These are phyloP conservation scores for Clitopilus passeckerianus DNA, from an alignment of 768 basidiomycete species.

Conservation along the genomic window DNA sequence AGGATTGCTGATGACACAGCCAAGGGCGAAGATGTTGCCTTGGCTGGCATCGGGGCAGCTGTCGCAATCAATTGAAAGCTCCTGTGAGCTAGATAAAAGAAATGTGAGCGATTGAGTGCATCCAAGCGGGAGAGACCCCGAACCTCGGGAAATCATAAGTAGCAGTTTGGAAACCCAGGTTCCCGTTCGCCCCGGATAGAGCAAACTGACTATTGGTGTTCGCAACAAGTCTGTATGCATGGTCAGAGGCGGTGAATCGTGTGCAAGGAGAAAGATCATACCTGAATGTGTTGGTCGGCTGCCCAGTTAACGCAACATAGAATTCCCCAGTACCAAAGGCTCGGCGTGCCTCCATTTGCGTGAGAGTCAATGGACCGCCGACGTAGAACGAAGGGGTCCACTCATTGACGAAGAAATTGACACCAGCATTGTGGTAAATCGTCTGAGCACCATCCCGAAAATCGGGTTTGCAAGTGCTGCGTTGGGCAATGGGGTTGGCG, in stretches of 20 bases:
- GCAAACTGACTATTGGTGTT: background rate
- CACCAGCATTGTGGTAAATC: background rate
- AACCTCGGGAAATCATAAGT: background rate
- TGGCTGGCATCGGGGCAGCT: background rate
- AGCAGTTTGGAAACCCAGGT: background rate
- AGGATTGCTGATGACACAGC: background rate
- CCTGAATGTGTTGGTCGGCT: background rate
- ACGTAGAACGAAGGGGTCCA: constrained; percentile 1
- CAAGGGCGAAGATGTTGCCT: background rate
- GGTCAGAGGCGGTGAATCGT: background rate
- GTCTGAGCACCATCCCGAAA: constrained; percentile 4
- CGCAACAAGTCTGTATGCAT: background rate
- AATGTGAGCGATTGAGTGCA: background rate
- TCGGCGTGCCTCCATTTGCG: background rate
- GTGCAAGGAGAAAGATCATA: background rate
- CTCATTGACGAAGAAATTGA: background rate
- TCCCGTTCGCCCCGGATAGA: background rate
- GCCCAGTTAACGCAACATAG: background rate
- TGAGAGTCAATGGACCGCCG: background rate
- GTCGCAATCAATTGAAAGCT: background rate
- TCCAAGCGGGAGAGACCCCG: background rate
- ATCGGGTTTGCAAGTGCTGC: constrained; percentile 5
- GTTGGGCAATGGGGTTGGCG: background rate
- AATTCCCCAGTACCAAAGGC: background rate
- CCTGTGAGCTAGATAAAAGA: background rate